phyloP scores from a whole-genome alignment of 352 stramenopile species.

The Phytopythium helicoides region DNA sequence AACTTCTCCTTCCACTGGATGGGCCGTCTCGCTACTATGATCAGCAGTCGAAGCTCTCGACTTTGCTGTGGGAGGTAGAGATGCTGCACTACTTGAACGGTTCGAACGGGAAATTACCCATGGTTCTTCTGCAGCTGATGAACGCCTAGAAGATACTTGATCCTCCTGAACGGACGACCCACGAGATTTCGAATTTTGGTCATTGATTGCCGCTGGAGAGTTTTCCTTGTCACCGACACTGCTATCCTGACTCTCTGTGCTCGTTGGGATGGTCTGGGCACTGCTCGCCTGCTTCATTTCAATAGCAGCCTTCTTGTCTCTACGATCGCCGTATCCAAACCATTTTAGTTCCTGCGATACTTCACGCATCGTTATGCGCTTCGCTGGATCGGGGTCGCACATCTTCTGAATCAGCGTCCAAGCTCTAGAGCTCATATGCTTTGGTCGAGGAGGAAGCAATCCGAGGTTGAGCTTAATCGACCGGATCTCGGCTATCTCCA shows the following conservation, averaged over 20 bases:
- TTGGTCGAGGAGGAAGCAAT: conserved; percentile 50
- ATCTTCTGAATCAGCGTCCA: conserved; percentile 68
- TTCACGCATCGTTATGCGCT: conserved; percentile 45
- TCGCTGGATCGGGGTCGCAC: conserved; percentile 45
- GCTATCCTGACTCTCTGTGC: conserved; percentile 11
- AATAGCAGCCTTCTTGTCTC: conserved; percentile 4
- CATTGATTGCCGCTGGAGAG: background rate
- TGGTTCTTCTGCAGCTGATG: background rate
- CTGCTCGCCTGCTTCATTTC: conserved; percentile 10
- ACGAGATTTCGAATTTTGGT: background rate
- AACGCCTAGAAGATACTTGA: background rate
- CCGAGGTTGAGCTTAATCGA: conserved; percentile 52
- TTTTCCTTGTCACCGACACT: conserved; percentile 13
- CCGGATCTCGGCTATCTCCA: conserved; percentile 45
- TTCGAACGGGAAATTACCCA: too few species aligned
- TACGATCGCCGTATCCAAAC: conserved; percentile 42
- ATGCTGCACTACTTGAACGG: too few species aligned
- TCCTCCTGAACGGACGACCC: background rate
- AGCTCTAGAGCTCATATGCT: conserved; percentile 28
- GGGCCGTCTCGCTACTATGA: too few species aligned
- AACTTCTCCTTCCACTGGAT: too few species aligned
- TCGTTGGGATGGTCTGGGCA: conserved; percentile 13
- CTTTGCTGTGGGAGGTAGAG: too few species aligned
- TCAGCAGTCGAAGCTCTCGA: too few species aligned
- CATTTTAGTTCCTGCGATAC: conserved; percentile 44